phyloP scores from a whole-genome alignment of 2,329 filamentous ascomycete species.

The Beauveria sp. region DNA sequence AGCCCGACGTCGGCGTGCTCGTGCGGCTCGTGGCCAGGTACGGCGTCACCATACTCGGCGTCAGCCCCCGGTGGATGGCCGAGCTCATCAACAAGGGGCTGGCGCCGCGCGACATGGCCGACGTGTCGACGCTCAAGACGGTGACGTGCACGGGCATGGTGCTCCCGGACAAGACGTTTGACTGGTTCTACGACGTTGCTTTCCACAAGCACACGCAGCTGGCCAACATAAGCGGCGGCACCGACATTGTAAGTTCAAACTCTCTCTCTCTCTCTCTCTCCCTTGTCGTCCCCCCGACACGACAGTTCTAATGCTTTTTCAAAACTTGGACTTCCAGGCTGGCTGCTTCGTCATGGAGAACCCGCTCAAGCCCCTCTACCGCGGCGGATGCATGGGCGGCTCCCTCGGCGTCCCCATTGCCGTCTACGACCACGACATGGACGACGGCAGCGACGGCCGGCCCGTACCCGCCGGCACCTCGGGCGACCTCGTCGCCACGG shows the following conservation, averaged over 20 bases:
- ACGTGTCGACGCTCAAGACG: constrained; percentile 52
- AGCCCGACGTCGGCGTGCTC: constrained; percentile 57
- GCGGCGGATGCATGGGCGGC: constrained; percentile 44
- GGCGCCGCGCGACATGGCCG: constrained; percentile 50
- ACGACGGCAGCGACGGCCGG: constrained; percentile 33
- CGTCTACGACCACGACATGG: constrained; percentile 56
- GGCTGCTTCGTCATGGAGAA: constrained; percentile 58
- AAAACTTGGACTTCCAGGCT: constrained; percentile 28
- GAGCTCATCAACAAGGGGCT: constrained; percentile 61
- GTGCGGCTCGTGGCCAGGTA: constrained; percentile 55
- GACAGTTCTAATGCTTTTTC: too few species aligned
- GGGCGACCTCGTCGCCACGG: constrained; percentile 66
- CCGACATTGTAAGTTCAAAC: constrained; percentile 53
- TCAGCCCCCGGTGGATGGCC: constrained; percentile 68
- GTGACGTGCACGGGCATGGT: constrained; percentile 79
- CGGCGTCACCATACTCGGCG: constrained; percentile 64
- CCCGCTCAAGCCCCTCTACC: constrained; percentile 58
- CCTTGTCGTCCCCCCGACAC: too few species aligned
- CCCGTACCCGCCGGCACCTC: constrained; percentile 51
- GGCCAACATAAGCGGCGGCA: constrained; percentile 68
- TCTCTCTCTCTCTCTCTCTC: background rate
- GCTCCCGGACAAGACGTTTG: constrained; percentile 65
- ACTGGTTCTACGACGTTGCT: constrained; percentile 67
- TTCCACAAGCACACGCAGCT: constrained; percentile 63
- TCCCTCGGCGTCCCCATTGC: constrained; percentile 42